Evolutionary conservation across 441 rosid species (phyloP), one percentile per base, ranked within the genome.

Genomic region (Croton setiger): DNA sequence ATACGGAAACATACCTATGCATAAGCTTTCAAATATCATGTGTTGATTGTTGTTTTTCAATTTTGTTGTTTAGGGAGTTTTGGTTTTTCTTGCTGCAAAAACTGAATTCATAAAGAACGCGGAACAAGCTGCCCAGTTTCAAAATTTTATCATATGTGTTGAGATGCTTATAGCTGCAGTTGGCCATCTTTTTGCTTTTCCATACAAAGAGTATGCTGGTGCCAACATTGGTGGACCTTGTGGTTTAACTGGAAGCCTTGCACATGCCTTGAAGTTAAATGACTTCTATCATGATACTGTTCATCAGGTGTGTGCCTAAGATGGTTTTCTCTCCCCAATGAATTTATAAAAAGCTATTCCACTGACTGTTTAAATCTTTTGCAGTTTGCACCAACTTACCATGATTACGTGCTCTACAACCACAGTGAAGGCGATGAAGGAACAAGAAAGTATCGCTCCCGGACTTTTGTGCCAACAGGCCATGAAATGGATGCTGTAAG

Each of bases 341-440:
- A 1, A 53, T 53, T 36, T 14, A 5, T 37, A 8, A 37, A 37
- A 37, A 1, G n/a, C n/a, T 13, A 41, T 57, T 55, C 69, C 76
- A 79, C 72, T 72, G 74, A 60, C 75, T 62, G n/a, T n/a, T 49
- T 44, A 23, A 58, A 7, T 4, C 44, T 63, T 43, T 78, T 69
- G 72, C 91, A 94, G 97, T 95, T 95, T 75, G 97, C 99, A 44
- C 99, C 99, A 27, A 92, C 98, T 7, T 95, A 95, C 72, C 99
- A 92, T 66, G 99, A 95, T 76, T 95, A 95, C 74, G 96, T 92
- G 62, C 89, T 94, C 63, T 95, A 92, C 78, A 95, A 95, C 72
- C 89, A 88, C 61, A 85, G 66, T 14, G 98, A 92, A 63, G 88
- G 93, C 75, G 99, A 95, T 18, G 99, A 88, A 73, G 97, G 94